Percentiles rank a stretch among this genome's conserved stretches.
These are phyloP conservation scores for Bondarzewia mesenterica DNA, from an alignment of 1,284 basidiomycete genomes.

Conservation along the genomic window DNA sequence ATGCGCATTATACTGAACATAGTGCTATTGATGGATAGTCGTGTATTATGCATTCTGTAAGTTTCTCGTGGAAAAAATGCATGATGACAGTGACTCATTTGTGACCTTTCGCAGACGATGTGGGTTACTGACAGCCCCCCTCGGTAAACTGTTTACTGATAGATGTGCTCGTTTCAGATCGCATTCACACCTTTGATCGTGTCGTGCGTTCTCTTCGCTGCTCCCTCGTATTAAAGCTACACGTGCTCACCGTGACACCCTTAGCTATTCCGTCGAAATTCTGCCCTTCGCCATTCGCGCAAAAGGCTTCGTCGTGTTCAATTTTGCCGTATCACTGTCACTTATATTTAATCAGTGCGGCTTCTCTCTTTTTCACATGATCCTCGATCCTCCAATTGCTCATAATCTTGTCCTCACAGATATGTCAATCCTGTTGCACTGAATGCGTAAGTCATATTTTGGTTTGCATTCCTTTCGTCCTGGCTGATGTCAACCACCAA, in stretches of 20 bases:
- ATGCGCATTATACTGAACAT: not conserved
- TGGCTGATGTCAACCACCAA: conserved; percentile 1
- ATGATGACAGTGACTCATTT: not conserved
- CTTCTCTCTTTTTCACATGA: not conserved
- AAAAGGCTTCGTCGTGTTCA: conserved; percentile 6
- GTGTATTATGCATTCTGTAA: conserved; percentile 35
- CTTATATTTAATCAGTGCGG: conserved; percentile 53
- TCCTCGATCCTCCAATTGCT: not conserved
- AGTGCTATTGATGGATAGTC: conserved; percentile 17
- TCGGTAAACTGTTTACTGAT: not conserved
- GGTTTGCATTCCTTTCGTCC: not conserved
- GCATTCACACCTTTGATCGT: conserved; percentile 52
- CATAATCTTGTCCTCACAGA: conserved; percentile 16
- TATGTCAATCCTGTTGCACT: conserved; percentile 37
- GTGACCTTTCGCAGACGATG: conserved; percentile 19
- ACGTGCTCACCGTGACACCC: not conserved
- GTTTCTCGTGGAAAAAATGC: conserved; percentile 7
- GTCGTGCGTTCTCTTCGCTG: conserved; percentile 19
- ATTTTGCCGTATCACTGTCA: conserved; percentile 21
- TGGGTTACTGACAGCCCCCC: conserved; percentile 11
- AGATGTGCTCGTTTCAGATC: conserved; percentile 18
- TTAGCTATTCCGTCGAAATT: conserved; percentile 6
- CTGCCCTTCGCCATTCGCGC: conserved; percentile 6
- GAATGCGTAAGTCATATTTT: conserved; percentile 22
- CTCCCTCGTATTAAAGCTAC: no score